These are phyloP conservation scores for Diphasiastrum complanatum DNA, from an alignment of 83 land plant species.

Conservation along the genomic window DNA sequence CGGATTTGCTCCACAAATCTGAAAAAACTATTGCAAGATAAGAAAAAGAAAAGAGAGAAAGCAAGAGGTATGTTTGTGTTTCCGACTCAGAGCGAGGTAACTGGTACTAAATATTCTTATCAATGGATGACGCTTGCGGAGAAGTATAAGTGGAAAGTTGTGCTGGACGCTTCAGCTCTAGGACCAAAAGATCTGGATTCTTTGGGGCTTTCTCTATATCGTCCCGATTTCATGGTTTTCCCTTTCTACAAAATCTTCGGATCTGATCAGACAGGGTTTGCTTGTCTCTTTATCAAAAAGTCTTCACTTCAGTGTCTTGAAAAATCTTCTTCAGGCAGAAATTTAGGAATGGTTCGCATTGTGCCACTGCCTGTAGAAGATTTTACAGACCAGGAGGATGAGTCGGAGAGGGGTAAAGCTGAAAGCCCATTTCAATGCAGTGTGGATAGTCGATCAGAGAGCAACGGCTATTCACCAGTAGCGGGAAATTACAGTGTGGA, in stretches of 20 bases:
- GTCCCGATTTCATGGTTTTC: slow-evolving; percentile 84
- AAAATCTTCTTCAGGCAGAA: slow-evolving; percentile 48
- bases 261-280: slow-evolving; percentile 87
- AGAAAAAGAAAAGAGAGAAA: slow-evolving; percentile 62
- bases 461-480: too few relatives aligned
- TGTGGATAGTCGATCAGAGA: too few relatives aligned
- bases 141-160: slow-evolving; percentile 86
- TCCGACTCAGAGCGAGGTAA: slow-evolving; percentile 82
- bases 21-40: slow-evolving; percentile 58
- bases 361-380: too few relatives aligned
- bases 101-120: slow-evolving; percentile 86
- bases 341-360: slow-evolving; percentile 75
- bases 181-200: slow-evolving; percentile 97
- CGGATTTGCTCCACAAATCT: slow-evolving; percentile 62
- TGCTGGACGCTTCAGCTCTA: slow-evolving; percentile 85
- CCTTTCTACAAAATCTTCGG: slow-evolving; percentile 91
- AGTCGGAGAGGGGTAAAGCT: too few relatives aligned
- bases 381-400: too few relatives aligned
- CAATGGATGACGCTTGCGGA: slow-evolving; percentile 99
- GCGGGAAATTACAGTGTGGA: too few relatives aligned
- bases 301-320: slow-evolving; percentile 67
- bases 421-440: too few relatives aligned
- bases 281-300: slow-evolving; percentile 81
- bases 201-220: slow-evolving; percentile 77
- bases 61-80: slow-evolving; percentile 76